Evolutionary conservation across 2,329 filamentous ascomycete genomes (phyloP).

Genomic region (Colletotrichum spaethianum): DNA sequence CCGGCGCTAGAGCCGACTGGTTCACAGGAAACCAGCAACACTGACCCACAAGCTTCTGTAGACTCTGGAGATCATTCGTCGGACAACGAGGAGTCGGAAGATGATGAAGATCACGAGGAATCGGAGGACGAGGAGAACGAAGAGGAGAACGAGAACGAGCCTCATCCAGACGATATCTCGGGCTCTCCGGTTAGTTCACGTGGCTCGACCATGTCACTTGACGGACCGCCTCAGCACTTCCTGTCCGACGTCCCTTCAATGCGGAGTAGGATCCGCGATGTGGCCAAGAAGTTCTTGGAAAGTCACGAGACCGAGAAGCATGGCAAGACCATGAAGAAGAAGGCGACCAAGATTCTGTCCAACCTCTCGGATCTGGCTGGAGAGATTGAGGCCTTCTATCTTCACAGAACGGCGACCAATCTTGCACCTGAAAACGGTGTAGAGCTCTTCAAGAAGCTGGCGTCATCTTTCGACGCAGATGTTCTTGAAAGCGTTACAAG

Average conservation of each 20-base stretch:
- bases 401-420: conserved; percentile 64
- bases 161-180: conserved; percentile 70
- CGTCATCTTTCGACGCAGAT: conserved; percentile 89
- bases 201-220: conserved; percentile 75
- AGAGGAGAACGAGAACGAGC: conserved; percentile 56
- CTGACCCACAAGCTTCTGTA: conserved; percentile 28
- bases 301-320: conserved; percentile 83
- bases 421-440: conserved; percentile 67
- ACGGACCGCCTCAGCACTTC: conserved; percentile 65
- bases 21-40: conserved; percentile 14
- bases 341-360: conserved; percentile 82
- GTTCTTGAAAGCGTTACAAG: conserved; percentile 95
- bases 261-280: conserved; percentile 79
- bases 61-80: conserved; percentile 50
- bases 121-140: conserved; percentile 70
- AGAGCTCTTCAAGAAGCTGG: conserved; percentile 80
- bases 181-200: conserved; percentile 78
- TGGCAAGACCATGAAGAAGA: conserved; percentile 81
- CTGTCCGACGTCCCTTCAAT: conserved; percentile 69
- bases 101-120: conserved; percentile 62
- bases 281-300: conserved; percentile 88
- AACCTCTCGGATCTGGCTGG: conserved; percentile 79
- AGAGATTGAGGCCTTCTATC: conserved; percentile 81
- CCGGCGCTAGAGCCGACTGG: conserved; percentile 51
- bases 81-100: conserved; percentile 65